These are phyloP conservation scores for Brasenia schreberi DNA, from an alignment of 164 flowering plant species.

Conservation along the genomic window DNA sequence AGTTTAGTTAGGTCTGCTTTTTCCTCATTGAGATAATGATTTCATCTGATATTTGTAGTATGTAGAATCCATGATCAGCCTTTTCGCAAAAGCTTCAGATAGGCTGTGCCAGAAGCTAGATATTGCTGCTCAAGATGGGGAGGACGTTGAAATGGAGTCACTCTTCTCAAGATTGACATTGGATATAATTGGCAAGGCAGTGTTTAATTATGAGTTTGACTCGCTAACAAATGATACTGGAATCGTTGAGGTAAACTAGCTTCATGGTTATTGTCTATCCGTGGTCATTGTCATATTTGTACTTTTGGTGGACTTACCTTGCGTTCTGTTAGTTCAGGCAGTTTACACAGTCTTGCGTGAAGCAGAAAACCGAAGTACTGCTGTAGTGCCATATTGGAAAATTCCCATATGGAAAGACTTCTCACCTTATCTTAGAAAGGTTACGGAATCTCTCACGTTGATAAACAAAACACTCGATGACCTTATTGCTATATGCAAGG, in stretches of 20 bases:
- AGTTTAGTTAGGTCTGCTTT: neutral
- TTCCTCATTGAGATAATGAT: neutral
- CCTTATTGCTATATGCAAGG: constrained; percentile 89
- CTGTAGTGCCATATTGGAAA: constrained; percentile 86
- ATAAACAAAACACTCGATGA: constrained; percentile 63
- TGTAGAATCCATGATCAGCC: constrained; percentile 80
- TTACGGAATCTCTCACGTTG: constrained; percentile 62
- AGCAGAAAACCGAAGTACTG: constrained; percentile 84
- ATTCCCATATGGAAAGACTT: constrained; percentile 97
- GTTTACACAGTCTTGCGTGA: constrained; percentile 87
- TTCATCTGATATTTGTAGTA: constrained; percentile 31
- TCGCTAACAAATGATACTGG: constrained; percentile 88
- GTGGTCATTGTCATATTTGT: neutral
- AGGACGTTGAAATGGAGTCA: constrained; percentile 98
- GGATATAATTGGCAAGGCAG: constrained; percentile 94
- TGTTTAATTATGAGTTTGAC: constrained; percentile 97
- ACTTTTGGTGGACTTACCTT: neutral
- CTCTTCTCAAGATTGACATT: constrained; percentile 91
- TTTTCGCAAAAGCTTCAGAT: constrained; percentile 79
- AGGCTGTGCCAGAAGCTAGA: constrained; percentile 86
- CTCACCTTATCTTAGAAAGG: constrained; percentile 75
- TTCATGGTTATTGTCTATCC: neutral
- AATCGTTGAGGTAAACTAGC: constrained; percentile 62
- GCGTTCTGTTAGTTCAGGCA: constrained; percentile 39
- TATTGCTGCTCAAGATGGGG: constrained; percentile 69